Base-by-base conservation (phyloP, 306 rosid species). In the Cucumis sativus region DNA sequence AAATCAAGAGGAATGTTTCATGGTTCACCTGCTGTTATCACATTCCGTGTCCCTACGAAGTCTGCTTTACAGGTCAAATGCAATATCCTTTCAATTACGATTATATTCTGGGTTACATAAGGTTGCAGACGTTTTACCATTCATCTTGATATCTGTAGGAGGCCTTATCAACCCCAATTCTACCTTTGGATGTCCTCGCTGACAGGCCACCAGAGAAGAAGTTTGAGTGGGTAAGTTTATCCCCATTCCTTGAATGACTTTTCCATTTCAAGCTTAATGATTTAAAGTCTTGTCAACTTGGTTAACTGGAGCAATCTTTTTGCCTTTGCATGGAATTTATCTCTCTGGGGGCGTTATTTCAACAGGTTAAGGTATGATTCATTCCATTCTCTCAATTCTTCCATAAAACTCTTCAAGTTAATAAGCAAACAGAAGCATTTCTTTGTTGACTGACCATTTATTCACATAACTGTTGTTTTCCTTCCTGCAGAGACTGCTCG, bases 161-260 rank as follows among this genome's bases (percentile, higher is more conserved):
- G 85, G 93, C 98, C 57, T 83, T 7, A 63, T 87, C 98, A 83
- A 95, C 93, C 72, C 97, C 98, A 63, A 87, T 95, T 33, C 84
- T 86, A 80, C 98, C 98, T 77, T 80, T 95, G 59, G 98, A 95
- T 85, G 82, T 95, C 80, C 97, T 95, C 40, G 92, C 98, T 51
- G 98, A 95, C 73, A 90, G 90, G 80, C 85, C 90, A 78, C 92
- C 97, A 0, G 97, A 90, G 96, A 89, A 95, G 89, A 95, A 95
- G 89, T 80, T 92, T 60, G 87, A 86, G 79, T 92, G 80, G 95
- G 98, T 95, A 85, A 80, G 91, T 84, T 79, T 79, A 78, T 77
- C 37, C 5, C 20, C 16, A 14, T 77, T 30, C 6, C 20, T 52
- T 5, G 54, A 52, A 6, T 52, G 17, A 16, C 8, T 10, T 7